Conservation (phyloP, 148 eudicot species). For the Chenopodium formosanum region DNA sequence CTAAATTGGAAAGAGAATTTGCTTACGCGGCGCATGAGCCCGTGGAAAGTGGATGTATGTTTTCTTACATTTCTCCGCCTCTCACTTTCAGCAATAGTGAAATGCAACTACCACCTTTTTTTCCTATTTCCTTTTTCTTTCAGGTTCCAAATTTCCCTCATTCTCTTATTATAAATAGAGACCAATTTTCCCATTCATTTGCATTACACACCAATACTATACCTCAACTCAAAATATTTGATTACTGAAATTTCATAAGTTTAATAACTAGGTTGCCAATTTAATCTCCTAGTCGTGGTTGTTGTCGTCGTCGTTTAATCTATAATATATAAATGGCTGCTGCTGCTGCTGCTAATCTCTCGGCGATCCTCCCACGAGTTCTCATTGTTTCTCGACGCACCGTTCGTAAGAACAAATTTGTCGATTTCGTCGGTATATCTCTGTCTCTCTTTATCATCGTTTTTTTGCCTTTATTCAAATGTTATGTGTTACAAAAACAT, state of each 20-base stretch:
- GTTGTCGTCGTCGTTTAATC: too few species aligned
- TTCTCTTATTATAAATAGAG: background rate
- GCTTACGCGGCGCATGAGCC: conserved; percentile 11
- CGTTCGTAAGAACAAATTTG: conserved; percentile 90
- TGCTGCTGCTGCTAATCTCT: conserved; percentile 38
- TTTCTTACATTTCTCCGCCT: background rate
- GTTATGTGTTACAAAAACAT: background rate
- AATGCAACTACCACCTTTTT: conserved; percentile 7
- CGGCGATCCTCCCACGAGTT: conserved; percentile 64
- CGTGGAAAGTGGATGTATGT: background rate
- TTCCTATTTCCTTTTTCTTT: background rate
- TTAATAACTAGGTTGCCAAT: background rate
- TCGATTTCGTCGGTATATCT: conserved; percentile 74
- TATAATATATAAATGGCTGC: too few species aligned
- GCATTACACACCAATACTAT: background rate
- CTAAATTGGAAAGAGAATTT: background rate
- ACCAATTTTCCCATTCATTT: background rate
- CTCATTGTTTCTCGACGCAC: conserved; percentile 73
- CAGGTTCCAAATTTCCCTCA: conserved; percentile 1
- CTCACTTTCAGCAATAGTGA: conserved; percentile 4
- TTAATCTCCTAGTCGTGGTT: background rate
- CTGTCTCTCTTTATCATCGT: too few species aligned
- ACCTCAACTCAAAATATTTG: background rate
- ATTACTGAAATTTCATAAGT: background rate
- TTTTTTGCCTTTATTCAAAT: background rate